A percentile compares a stretch with the other conserved stretches of the same genome.
Conservation (phyloP, 2,329 filamentous ascomycete species). For the Fusarium sp. region DNA sequence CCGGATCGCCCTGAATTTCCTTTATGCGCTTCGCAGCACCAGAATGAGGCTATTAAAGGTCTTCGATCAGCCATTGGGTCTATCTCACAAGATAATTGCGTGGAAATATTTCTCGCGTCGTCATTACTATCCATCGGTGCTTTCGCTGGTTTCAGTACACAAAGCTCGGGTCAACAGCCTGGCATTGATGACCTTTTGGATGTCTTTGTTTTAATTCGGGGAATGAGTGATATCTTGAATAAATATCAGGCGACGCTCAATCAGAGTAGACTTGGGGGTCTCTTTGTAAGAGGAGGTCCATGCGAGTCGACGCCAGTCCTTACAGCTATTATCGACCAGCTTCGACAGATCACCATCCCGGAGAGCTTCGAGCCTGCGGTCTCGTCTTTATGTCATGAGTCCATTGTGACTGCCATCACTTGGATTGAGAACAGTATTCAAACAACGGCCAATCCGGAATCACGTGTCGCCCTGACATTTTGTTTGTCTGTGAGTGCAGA, state of each 20-base stretch:
- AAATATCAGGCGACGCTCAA: constrained; percentile 35
- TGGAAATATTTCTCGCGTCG: constrained; percentile 50
- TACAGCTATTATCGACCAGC: constrained; percentile 8
- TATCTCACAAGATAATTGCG: constrained; percentile 47
- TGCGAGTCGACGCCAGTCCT: constrained; percentile 9
- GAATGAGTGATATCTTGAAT: constrained; percentile 48
- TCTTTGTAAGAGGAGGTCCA: constrained; percentile 10
- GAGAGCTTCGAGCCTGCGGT: not conserved
- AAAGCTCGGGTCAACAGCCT: constrained; percentile 32
- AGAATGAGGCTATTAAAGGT: constrained; percentile 48
- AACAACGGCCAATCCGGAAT: not conserved
- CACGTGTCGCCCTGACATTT: constrained; percentile 30
- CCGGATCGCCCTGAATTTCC: constrained; percentile 40
- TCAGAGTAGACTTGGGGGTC: not conserved
- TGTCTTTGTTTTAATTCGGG: constrained; percentile 47
- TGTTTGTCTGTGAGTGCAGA: constrained; percentile 20
- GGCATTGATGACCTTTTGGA: constrained; percentile 49
- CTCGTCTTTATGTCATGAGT: constrained; percentile 1
- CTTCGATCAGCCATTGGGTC: constrained; percentile 44
- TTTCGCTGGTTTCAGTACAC: constrained; percentile 44
- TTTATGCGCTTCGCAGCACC: constrained; percentile 49
- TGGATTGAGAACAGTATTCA: constrained; percentile 9
- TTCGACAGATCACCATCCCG: constrained; percentile 19
- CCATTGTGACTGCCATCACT: not conserved
- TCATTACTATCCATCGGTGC: constrained; percentile 49